Base-by-base conservation (phyloP, 106 monocot species). In the Cymbidium sinense region DNA sequence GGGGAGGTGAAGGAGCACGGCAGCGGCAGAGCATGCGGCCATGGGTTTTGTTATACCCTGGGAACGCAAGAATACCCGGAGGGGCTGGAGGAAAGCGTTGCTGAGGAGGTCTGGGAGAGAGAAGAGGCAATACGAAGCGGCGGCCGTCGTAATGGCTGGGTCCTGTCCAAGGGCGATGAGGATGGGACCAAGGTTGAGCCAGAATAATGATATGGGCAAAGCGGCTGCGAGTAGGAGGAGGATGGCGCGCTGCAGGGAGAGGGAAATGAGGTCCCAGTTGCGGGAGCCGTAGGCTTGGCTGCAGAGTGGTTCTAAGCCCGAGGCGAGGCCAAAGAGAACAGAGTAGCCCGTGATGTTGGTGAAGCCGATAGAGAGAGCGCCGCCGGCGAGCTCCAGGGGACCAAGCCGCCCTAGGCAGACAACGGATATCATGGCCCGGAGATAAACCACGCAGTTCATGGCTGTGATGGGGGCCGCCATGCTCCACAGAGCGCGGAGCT, bases 281-380 rank as follows among this genome's bases (percentile, higher is more conserved):
- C 77, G 70, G 21, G 98, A 91, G 4, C 98, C 98, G 84, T 79
- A 92, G 18, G 94, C 88, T 70, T 98, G 98, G 43, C 79, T 76
- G 80, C 98, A 98, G n/a, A 98, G 82, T 43, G 98, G 98, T 64
- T 98, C 96, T 5, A 98, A 89, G 28, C 90, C 94, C 15, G 94
- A 87, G 18, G 98, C 94, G 1, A 98, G 90, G 12, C 98, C 98
- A 84, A 92, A 85, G 29, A 98, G 85, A 27, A 98, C 94, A 34
- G 92, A 90, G 87, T 98, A 94, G 70, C 98, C 98, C n/a, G 98
- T 94, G 78, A 98, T 94, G 87, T 98, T 98, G 28, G 94, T 94
- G 88, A 98, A 94, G 3, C 91, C 94, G 54, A 98, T 90, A 41
- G 98, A 86, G 11, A 98, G 88, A 27, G 92, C 94, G 73, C 98